Conservation (phyloP, 805 yeast species). For the Saturnispora sanitii region DNA sequence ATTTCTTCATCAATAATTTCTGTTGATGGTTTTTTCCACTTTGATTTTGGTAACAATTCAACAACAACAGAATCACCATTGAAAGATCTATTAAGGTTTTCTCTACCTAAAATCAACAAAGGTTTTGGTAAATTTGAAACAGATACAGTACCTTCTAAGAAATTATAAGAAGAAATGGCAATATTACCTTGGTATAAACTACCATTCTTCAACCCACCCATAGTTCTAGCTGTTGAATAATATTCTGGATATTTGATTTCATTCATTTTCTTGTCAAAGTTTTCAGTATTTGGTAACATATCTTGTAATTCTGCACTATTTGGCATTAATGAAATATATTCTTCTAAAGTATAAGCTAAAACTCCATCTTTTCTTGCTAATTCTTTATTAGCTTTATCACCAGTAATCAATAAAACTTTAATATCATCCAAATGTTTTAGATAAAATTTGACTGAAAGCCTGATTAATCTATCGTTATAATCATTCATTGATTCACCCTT, state of each 20-base stretch:
- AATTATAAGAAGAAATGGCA: constrained; percentile 74
- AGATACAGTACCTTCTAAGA: constrained; percentile 75
- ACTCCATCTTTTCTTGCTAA: constrained; percentile 48
- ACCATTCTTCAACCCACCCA: constrained; percentile 87
- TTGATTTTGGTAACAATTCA: constrained; percentile 72
- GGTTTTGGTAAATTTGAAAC: constrained; percentile 72
- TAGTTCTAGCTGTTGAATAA: constrained; percentile 66
- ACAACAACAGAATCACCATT: constrained; percentile 88
- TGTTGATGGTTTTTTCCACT: constrained; percentile 83
- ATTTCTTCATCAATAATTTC: constrained; percentile 69
- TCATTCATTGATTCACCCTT: constrained; percentile 73
- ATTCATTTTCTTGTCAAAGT: constrained; percentile 28
- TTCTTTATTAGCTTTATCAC: constrained; percentile 58
- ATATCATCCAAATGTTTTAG: constrained; percentile 49
- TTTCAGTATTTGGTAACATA: constrained; percentile 51
- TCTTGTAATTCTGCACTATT: constrained; percentile 69
- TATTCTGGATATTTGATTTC: constrained; percentile 68
- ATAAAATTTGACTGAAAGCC: constrained; percentile 68
- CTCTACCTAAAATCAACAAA: constrained; percentile 69
- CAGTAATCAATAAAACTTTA: constrained; percentile 53
- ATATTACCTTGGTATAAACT: constrained; percentile 79
- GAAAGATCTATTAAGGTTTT: constrained; percentile 80
- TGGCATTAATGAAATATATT: constrained; percentile 64
- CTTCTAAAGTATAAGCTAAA: constrained; percentile 45
- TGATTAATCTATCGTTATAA: constrained; percentile 83